These are phyloP conservation scores for Ogataea methanolica DNA, from an alignment of 805 yeast genomes.

Conservation along the genomic window DNA sequence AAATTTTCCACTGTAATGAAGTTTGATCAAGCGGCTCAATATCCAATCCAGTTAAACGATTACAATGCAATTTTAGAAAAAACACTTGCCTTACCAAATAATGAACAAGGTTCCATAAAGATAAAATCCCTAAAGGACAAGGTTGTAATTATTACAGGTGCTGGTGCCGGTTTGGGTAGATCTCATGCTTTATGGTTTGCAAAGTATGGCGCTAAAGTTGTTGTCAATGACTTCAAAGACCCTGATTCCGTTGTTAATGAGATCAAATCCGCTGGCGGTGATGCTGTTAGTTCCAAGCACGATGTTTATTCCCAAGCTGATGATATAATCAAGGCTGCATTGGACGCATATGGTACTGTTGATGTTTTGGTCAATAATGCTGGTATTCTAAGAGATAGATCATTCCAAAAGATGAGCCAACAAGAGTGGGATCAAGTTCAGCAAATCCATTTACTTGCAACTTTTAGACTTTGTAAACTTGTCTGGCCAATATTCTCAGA, in stretches of 20 bases:
- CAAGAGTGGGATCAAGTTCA: slow-evolving; percentile 79
- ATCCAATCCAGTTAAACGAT: slow-evolving; percentile 73
- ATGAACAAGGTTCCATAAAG: slow-evolving; percentile 45
- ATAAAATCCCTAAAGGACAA: slow-evolving; percentile 66
- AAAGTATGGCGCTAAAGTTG: slow-evolving; percentile 90
- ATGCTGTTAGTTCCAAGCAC: slow-evolving; percentile 78
- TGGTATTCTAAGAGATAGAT: slow-evolving; percentile 87
- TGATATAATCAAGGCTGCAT: slow-evolving; percentile 70
- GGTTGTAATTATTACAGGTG: slow-evolving; percentile 91
- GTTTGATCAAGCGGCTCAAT: slow-evolving; percentile 55
- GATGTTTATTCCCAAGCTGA: slow-evolving; percentile 76
- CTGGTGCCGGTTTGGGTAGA: slow-evolving; percentile 92
- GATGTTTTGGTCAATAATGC: slow-evolving; percentile 91
- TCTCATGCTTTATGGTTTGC: slow-evolving; percentile 85
- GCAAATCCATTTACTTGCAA: slow-evolving; percentile 78
- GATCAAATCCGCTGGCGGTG: slow-evolving; percentile 59
- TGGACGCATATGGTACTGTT: slow-evolving; percentile 73
- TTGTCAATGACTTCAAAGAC: slow-evolving; percentile 83
- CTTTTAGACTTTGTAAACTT: slow-evolving; percentile 75
- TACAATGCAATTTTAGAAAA: slow-evolving; percentile 56
- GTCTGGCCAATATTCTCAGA: slow-evolving; percentile 89
- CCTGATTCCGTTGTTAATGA: slow-evolving; percentile 72
- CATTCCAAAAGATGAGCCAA: slow-evolving; percentile 79
- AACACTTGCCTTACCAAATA: slow-evolving; percentile 49
- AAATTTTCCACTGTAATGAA: slow-evolving; percentile 59